phyloP scores from a whole-genome alignment of 352 stramenopile species.

The Pythium folliculosum region DNA sequence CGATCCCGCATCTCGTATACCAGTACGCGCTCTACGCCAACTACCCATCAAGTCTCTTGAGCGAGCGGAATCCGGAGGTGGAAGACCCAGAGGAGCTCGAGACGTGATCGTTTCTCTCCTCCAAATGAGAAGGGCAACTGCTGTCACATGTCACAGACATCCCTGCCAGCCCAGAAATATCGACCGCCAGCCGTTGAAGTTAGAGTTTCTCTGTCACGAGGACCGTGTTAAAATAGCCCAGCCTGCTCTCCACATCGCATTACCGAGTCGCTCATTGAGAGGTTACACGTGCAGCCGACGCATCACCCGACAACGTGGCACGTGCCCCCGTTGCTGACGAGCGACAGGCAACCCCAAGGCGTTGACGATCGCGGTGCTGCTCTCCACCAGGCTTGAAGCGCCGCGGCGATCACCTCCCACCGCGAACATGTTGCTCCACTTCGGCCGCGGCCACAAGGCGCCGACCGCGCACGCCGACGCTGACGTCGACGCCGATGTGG shows the following conservation, averaged over 20 bases:
- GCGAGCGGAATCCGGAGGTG: constrained; percentile 75
- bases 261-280: background rate
- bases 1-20: constrained; percentile 95
- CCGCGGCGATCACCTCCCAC: background rate
- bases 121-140: background rate
- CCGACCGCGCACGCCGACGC: background rate
- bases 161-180: background rate
- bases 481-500: background rate
- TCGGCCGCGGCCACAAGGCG: constrained; percentile 12
- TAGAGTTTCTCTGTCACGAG: background rate
- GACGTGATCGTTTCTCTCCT: background rate
- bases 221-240: background rate
- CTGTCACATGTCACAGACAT: constrained; percentile 19
- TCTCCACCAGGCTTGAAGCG: background rate
- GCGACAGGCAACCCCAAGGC: no score
- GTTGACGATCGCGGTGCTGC: background rate
- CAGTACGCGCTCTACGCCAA: constrained; percentile 94
- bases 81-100: constrained; percentile 23
- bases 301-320: background rate
- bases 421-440: constrained; percentile 13
- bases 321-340: no score
- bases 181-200: background rate
- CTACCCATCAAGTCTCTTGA: constrained; percentile 75
- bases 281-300: background rate
- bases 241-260: no score